Percentiles rank a stretch among this genome's conserved stretches.
Evolutionary conservation across 148 eudicot species (phyloP).

Genomic region (Mesembryanthemum crystallinum): DNA sequence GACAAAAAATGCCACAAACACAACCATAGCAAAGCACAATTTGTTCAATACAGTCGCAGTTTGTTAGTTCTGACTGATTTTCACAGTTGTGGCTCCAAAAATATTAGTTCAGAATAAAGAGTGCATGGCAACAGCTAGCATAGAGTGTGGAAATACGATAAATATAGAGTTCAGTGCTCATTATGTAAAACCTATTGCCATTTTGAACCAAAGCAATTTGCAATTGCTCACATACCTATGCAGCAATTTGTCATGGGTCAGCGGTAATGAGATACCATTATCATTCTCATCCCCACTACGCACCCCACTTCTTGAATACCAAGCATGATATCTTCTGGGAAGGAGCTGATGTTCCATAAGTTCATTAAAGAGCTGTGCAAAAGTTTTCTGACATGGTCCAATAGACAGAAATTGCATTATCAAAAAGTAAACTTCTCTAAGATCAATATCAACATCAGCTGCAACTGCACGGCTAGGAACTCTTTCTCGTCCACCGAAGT

Average conservation of each 20-base stretch:
- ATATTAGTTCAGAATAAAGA: no score
- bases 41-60: background rate
- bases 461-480: conserved; percentile 35
- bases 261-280: conserved; percentile 75
- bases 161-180: background rate
- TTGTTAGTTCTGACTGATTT: background rate
- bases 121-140: background rate
- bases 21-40: background rate
- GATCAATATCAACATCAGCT: conserved; percentile 68
- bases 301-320: conserved; percentile 71
- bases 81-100: background rate
- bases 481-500: conserved; percentile 42
- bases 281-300: conserved; percentile 51
- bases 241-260: conserved; percentile 52
- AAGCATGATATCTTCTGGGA: conserved; percentile 97
- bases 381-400: conserved; percentile 84
- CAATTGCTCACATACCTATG: conserved; percentile 42
- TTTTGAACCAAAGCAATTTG: background rate
- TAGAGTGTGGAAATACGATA: background rate
- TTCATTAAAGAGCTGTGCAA: conserved; percentile 57
- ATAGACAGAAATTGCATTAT: conserved; percentile 79
- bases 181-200: conserved; percentile 8
- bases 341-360: conserved; percentile 81
- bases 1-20: background rate
- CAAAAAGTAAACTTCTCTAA: conserved; percentile 82